phyloP scores from a whole-genome alignment of 2,329 filamentous ascomycete species.

The Podosphaera leucotricha region DNA sequence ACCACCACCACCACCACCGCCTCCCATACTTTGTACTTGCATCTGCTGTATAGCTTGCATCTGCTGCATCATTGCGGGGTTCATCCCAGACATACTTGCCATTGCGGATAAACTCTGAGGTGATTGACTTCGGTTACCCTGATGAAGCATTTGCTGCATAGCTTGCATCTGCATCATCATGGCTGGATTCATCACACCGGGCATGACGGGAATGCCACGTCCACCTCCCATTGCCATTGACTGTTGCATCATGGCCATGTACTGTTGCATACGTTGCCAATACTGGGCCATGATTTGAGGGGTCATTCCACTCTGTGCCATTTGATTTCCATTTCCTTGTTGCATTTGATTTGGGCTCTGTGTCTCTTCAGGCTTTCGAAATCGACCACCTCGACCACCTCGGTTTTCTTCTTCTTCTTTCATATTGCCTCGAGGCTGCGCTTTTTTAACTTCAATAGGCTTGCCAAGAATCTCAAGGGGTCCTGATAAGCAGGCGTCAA shows the following conservation, averaged over 20 bases:
- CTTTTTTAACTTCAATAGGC: slow-evolving; percentile 94
- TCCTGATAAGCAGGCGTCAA: slow-evolving; percentile 68
- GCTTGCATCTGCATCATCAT: slow-evolving; percentile 49
- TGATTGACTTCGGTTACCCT: slow-evolving; percentile 14
- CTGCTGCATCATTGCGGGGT: slow-evolving; percentile 24
- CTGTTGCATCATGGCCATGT: slow-evolving; percentile 85
- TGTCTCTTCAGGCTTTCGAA: slow-evolving; percentile 27
- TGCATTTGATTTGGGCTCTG: slow-evolving; percentile 18
- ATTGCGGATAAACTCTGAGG: slow-evolving; percentile 14
- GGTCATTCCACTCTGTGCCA: slow-evolving; percentile 45
- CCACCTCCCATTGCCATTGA: slow-evolving; percentile 52
- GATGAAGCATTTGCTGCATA: slow-evolving; percentile 19
- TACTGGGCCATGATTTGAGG: slow-evolving; percentile 97
- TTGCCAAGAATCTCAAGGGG: slow-evolving; percentile 87
- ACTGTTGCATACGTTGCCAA: slow-evolving; percentile 96
- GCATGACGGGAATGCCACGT: slow-evolving; percentile 39
- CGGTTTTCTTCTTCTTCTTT: slow-evolving; percentile 66
- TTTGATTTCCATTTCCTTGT: slow-evolving; percentile 14
- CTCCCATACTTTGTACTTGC: slow-evolving; percentile 19
- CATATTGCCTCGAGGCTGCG: slow-evolving; percentile 83
- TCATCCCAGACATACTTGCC: slow-evolving; percentile 17
- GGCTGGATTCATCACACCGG: slow-evolving; percentile 42
- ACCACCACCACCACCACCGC: slow-evolving; percentile 14
- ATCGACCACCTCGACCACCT: slow-evolving; percentile 21
- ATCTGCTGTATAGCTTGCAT: slow-evolving; percentile 25